Evolutionary conservation across 139 green algal genomes (phyloP), one percentile per base, ranked within the genome.

Genomic region (Spirogloea muscicola): DNA sequence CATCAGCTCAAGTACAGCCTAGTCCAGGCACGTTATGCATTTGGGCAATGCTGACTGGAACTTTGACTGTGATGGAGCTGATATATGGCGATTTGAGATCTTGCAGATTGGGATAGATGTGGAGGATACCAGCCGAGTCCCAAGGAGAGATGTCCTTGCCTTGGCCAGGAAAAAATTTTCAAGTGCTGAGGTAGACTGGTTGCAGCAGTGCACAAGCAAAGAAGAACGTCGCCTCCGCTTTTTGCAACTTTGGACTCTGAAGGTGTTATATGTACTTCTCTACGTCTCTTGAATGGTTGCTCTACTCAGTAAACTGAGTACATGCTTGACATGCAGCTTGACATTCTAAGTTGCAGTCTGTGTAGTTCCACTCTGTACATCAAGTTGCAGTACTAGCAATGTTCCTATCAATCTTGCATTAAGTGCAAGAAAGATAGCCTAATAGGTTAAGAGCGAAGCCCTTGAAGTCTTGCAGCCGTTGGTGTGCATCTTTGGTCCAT

Each of bases 71-170:
- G n/a, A n/a, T n/a, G n/a, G n/a, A n/a, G n/a, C n/a, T n/a, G n/a
- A n/a, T n/a, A n/a, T n/a, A n/a, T n/a, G n/a, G n/a, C n/a, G n/a
- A n/a, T n/a, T n/a, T n/a, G n/a, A n/a, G n/a, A n/a, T n/a, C n/a
- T n/a, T 18, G 9, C 59, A 68, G 59, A 68, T 68, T 68, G 59
- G 59, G 29, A 5, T 68, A 6, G 59, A 68, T 68, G 59, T 68
- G 59, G 59, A 68, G 27, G 59, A 68, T 31, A 37, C 27, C 3
- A 4, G 6, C 7, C 41, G 59, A 37, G 10, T 27, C 5, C 3
- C 43, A 43, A 41, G 59, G 34, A 55, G 37, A 5, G 59, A 68
- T 7, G 42, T 68, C 5, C 41, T 68, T 29, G 42, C 10, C 13
- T 34, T 68, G 59, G 59, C 59, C 5, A 29, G 27, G 16, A 68